Evolutionary conservation across 2,329 filamentous ascomycete species (phyloP).

Genomic region (Canariomyces notabilis): DNA sequence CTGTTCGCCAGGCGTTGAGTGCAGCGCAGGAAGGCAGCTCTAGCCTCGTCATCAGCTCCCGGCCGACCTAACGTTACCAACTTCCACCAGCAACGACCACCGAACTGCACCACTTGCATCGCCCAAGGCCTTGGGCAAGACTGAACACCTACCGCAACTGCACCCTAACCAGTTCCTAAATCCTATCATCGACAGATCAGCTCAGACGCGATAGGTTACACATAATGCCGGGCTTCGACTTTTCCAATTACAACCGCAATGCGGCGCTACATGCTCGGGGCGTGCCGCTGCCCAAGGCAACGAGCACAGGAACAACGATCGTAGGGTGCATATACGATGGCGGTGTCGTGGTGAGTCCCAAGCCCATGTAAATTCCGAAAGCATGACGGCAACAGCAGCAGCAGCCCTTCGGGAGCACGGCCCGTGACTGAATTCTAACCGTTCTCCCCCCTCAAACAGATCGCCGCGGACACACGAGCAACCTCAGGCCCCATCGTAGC

Average conservation of each 20-base stretch:
- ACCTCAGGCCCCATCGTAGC: constrained; percentile 97
- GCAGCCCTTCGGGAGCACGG: too few relatives aligned
- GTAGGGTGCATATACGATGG: constrained; percentile 96
- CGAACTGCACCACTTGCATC: constrained; percentile 3
- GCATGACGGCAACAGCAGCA: too few relatives aligned
- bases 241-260: constrained; percentile 99
- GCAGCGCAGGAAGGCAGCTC: constrained; percentile 42
- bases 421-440: too few relatives aligned
- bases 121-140: not conserved
- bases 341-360: constrained; percentile 77
- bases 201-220: not conserved
- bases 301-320: constrained; percentile 97
- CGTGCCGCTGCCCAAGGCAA: constrained; percentile 92
- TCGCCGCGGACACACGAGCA: constrained; percentile 95
- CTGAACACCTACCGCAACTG: not conserved
- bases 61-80: too few relatives aligned
- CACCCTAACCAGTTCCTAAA: not conserved
- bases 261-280: constrained; percentile 89
- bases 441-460: constrained; percentile 50
- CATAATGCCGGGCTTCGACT: constrained; percentile 95
- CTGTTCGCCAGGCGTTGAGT: constrained; percentile 17
- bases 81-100: constrained; percentile 14
- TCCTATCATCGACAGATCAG: not conserved
- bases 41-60: constrained; percentile 51
- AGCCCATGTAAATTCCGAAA: too few relatives aligned